Evolutionary conservation across 2,329 filamentous ascomycete species (phyloP).

Genomic region (Fusarium sp.): DNA sequence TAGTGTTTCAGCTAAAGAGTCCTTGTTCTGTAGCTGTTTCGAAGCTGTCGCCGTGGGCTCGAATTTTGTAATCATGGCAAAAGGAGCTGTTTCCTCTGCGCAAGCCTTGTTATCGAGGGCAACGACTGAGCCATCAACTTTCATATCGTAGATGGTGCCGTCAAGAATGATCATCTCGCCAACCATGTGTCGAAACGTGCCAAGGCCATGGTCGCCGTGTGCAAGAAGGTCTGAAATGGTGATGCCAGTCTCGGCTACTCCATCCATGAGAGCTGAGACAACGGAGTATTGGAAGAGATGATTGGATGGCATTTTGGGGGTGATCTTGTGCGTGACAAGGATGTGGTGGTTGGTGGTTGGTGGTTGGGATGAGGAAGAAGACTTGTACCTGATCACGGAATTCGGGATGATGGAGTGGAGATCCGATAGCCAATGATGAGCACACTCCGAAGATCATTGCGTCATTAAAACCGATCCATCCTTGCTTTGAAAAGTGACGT

Average conservation of each 20-base stretch:
- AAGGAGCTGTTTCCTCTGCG: constrained; percentile 12
- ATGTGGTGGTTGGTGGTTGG: too few species aligned
- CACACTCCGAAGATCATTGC: too few species aligned
- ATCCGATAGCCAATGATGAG: not conserved
- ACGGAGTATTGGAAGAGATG: constrained; percentile 40
- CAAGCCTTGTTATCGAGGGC: constrained; percentile 5
- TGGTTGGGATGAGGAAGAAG: too few species aligned
- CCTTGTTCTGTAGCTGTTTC: constrained; percentile 10
- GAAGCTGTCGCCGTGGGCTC: not conserved
- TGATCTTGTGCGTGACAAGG: not conserved
- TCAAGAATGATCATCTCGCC: constrained; percentile 45
- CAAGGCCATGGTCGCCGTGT: constrained; percentile 36
- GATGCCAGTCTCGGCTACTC: constrained; percentile 38
- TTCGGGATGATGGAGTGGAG: not conserved
- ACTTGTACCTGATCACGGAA: too few species aligned
- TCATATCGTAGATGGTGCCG: constrained; percentile 36
- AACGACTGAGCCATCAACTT: constrained; percentile 25
- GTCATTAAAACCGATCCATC: too few species aligned
- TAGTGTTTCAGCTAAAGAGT: not conserved
- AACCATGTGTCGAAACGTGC: constrained; percentile 43
- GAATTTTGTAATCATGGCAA: constrained; percentile 31
- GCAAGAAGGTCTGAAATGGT: constrained; percentile 26
- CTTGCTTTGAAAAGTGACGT: too few species aligned
- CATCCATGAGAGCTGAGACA: constrained; percentile 44
- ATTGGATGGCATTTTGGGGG: constrained; percentile 28